Evolutionary conservation across 768 basidiomycete species (phyloP), one percentile per base, ranked within the genome.

Genomic region (Tricholoma sp.): DNA sequence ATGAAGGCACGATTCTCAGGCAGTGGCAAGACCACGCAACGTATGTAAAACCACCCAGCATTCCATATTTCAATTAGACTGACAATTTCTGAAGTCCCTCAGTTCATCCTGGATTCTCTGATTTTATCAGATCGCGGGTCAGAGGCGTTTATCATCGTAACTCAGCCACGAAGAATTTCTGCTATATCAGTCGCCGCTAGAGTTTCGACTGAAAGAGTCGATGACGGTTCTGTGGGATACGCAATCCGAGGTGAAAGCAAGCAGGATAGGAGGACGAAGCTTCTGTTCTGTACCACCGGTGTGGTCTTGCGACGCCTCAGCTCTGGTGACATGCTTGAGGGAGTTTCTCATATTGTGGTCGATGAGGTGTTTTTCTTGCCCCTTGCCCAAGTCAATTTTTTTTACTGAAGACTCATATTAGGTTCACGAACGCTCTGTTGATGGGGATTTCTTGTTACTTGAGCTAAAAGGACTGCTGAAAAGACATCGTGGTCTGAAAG

Each of bases 221-320:
- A 88, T 7, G 89, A 91, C 54, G 86, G 85, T 2, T 87, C 85
- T 8, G 86, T 93, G 32, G 94, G 93, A 2, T 98, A 96, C 64
- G 84, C 86, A 2, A 94, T 97, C 55, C 82, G 95, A 46, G 95
- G 94, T 11, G 93, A 97, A 69, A 83, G 81, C 37, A 89, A 83
- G 60, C 80, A 84, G 50, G 75, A 75, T 9, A 74, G 76, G 21
- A 78, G 79, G 34, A 94, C 91, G 5, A 88, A 89, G 59, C 72
- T 95, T 2, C 72, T 95, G 18, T 97, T 96, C 66, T 94, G 93
- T 66, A 98, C 95, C 2, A 97, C 94, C 9, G 95, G 95, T 73
- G 90, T 97, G n/a, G 80, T 94, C 1, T 78, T 97, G 49, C 76
- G 92, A 56, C 80, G 91, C 16, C 72, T 97, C 11, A 82, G 85